Evolutionary conservation across 257 asterid species (phyloP), one percentile per base, ranked within the genome.

Genomic region (Solanum chaucha): DNA sequence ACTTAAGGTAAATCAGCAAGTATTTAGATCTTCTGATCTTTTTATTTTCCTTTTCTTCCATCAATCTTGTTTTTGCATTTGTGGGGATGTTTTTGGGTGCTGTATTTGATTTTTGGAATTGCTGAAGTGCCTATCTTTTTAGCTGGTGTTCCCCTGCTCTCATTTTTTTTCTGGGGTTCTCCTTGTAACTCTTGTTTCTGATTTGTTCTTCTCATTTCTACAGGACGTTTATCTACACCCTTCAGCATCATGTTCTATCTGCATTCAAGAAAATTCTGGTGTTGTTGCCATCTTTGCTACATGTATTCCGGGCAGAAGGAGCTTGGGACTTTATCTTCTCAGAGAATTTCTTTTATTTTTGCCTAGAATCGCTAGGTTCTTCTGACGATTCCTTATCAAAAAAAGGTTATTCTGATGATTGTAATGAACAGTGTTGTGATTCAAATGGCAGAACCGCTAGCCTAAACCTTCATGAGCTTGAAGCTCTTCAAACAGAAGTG

Each of bases 321-420:
- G 96, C 94, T 86, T 97, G 99, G 98, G 99, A 95, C 92, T 95
- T 97, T 80, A 93, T 97, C 90, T 95, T 97, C 96, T 97, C 99
- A 74, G 99, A 97, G 96, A 96, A 88, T 84, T 93, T 97, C 87
- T 96, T 95, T 90, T 97, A 95, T 93, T 97, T 93, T 90, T 94
- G 92, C 88, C 97, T 94, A 38, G 89, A 94, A 82, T 90, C 96
- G 82, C 89, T 90, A 77, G 98, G 93, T 17, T 89, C 88, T 84
- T 87, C 89, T 78, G 94, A 89, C 65, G 92, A 86, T 41, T 89
- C 64, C 36, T 44, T 78, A 44, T 26, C 65, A 2, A 44, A 78
- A 70, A 72, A 90, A 89, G 88, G 85, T 88, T 88, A 85, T 89
- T 84, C 59, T 85, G 58, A 75, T 89, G 88, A 88, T 80, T 80